phyloP scores from a whole-genome alignment of 305 asterid species.

The Petunia hybrid region DNA sequence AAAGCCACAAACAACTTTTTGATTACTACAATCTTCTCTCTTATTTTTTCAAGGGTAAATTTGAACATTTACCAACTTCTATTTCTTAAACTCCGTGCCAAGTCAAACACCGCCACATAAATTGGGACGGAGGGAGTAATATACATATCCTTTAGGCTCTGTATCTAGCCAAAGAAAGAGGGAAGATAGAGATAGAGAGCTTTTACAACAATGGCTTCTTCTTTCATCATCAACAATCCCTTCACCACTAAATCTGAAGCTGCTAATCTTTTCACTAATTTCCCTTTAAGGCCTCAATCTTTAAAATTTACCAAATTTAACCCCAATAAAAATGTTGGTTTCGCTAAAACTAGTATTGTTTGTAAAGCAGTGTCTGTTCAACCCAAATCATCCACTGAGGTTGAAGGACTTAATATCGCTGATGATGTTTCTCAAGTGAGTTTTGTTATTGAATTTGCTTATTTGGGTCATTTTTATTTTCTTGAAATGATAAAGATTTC shows the following conservation, averaged over 20 bases:
- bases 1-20: too few species aligned
- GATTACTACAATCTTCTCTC: too few species aligned
- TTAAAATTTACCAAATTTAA: slow-evolving; percentile 22
- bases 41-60: too few species aligned
- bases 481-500: background rate
- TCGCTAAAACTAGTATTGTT: too few species aligned
- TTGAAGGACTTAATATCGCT: slow-evolving; percentile 91
- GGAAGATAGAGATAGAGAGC: slow-evolving; percentile 26
- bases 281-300: slow-evolving; percentile 41
- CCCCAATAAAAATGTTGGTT: slow-evolving; percentile 27
- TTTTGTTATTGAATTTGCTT: background rate
- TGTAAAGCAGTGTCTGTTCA: slow-evolving; percentile 71
- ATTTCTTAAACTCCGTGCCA: too few species aligned
- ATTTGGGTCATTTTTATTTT: slow-evolving; percentile 12
- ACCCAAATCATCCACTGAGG: slow-evolving; percentile 50
- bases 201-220: slow-evolving; percentile 57
- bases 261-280: slow-evolving; percentile 35
- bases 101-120: too few species aligned
- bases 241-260: slow-evolving; percentile 46
- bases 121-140: too few species aligned
- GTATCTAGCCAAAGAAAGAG: background rate
- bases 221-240: slow-evolving; percentile 55
- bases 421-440: slow-evolving; percentile 95
- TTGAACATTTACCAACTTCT: too few species aligned
- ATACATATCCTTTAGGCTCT: background rate